A percentile compares a stretch with the other conserved stretches of the same genome.
phyloP scores from a whole-genome alignment of 1,284 basidiomycete species.

The Sporisorium exsertum region DNA sequence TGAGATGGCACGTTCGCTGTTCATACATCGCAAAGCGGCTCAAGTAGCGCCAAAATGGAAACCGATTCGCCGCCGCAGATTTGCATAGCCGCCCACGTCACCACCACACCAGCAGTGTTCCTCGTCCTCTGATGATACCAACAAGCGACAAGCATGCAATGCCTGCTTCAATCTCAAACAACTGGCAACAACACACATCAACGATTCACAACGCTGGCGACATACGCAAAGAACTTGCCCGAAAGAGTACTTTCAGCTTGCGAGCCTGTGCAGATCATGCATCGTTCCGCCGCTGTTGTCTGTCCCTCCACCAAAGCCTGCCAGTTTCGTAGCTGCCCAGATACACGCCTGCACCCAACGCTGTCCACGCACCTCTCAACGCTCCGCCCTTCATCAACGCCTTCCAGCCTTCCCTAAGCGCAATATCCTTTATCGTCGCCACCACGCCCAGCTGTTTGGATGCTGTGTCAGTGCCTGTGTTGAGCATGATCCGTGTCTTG shows the following conservation, averaged over 20 bases:
- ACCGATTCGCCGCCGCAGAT: not conserved
- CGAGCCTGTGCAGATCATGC: not conserved
- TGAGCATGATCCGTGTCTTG: constrained; percentile 61
- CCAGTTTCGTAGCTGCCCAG: constrained; percentile 61
- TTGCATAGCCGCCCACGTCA: not conserved
- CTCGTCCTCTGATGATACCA: too few species aligned
- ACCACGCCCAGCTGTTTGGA: constrained; percentile 37
- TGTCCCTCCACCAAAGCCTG: constrained; percentile 61
- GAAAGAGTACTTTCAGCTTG: too few species aligned
- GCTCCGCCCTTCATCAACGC: constrained; percentile 57
- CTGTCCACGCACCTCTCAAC: constrained; percentile 58
- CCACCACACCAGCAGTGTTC: too few species aligned
- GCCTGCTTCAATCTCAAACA: too few species aligned
- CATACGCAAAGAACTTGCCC: too few species aligned
- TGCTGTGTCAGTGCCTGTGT: constrained; percentile 15
- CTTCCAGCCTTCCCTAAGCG: constrained; percentile 45
- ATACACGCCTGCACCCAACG: constrained; percentile 63
- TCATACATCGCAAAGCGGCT: constrained; percentile 1
- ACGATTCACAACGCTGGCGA: too few species aligned
- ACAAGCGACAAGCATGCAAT: too few species aligned
- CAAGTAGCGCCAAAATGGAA: not conserved
- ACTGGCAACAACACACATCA: too few species aligned
- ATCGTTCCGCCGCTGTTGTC: constrained; percentile 27
- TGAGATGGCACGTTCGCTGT: constrained; percentile 1
- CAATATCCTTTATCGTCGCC: constrained; percentile 42